phyloP scores from a whole-genome alignment of 2,329 filamentous ascomycete genomes.

The Metarhizium humberi region DNA sequence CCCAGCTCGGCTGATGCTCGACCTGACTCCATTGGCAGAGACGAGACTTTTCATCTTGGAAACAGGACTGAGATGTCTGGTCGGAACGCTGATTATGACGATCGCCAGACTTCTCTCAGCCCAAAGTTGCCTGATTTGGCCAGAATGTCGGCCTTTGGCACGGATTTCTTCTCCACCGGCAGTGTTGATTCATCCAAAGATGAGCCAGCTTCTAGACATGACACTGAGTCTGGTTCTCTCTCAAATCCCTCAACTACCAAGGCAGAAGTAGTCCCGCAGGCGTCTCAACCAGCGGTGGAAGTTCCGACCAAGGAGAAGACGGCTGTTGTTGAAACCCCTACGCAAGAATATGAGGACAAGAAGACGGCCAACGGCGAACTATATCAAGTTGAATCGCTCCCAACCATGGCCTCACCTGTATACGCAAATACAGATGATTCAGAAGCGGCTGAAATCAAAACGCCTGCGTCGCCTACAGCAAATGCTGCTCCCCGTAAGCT shows the following conservation, averaged over 20 bases:
- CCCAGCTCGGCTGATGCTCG: not conserved
- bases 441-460: not conserved
- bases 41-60: not conserved
- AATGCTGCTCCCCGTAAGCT: not conserved
- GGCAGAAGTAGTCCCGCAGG: not conserved
- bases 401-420: not conserved
- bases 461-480: not conserved
- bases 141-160: slow-evolving; percentile 51
- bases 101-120: slow-evolving; percentile 35
- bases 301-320: not conserved
- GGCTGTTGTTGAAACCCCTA: too few species aligned
- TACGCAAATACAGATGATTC: not conserved
- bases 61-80: not conserved
- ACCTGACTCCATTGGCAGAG: not conserved
- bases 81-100: not conserved
- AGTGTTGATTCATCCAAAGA: not conserved
- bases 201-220: not conserved
- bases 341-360: not conserved
- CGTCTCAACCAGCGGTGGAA: not conserved
- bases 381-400: not conserved
- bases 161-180: slow-evolving; percentile 41
- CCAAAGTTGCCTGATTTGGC: slow-evolving; percentile 49
- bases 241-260: not conserved
- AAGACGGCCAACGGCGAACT: not conserved
- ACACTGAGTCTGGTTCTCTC: not conserved